Evolutionary conservation across 2,329 filamentous ascomycete species (phyloP).

Genomic region (Graphilbum fragrans): DNA sequence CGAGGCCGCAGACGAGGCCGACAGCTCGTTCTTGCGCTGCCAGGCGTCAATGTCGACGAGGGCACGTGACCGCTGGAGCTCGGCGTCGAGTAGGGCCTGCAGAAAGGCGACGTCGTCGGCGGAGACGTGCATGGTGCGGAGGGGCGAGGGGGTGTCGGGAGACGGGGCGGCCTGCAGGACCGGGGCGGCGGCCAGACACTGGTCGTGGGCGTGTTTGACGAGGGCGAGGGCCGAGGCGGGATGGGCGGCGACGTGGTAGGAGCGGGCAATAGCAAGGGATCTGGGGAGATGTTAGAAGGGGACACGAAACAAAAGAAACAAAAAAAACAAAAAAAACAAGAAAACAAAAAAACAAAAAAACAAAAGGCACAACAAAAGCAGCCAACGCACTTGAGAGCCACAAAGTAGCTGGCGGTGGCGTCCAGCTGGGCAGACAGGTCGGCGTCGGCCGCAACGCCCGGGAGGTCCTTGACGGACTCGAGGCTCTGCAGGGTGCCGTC

Average conservation of each 20-base stretch:
- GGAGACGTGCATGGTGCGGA: conserved; percentile 56
- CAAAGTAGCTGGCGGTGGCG: conserved; percentile 71
- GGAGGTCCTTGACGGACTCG: conserved; percentile 78
- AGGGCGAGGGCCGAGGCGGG: conserved; percentile 76
- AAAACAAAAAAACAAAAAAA: neutral
- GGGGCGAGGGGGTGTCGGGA: conserved; percentile 25
- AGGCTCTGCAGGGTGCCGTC: conserved; percentile 85
- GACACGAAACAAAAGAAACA: no score
- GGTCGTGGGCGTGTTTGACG: conserved; percentile 56
- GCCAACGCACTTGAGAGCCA: conserved; percentile 62
- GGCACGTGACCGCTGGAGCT: conserved; percentile 72
- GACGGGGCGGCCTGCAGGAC: conserved; percentile 24
- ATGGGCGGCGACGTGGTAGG: conserved; percentile 63
- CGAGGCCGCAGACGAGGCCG: neutral
- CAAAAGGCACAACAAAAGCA: neutral
- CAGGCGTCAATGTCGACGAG: conserved; percentile 66
- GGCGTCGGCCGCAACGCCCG: conserved; percentile 77
- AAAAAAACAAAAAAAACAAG: neutral
- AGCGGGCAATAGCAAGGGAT: conserved; percentile 73
- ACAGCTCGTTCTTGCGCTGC: conserved; percentile 30
- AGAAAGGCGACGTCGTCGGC: conserved; percentile 46
- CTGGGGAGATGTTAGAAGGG: conserved; percentile 25
- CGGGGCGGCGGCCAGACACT: conserved; percentile 39
- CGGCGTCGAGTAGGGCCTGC: conserved; percentile 48
- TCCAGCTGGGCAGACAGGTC: conserved; percentile 67